A percentile compares a stretch with the other conserved stretches of the same genome.
phyloP scores from a whole-genome alignment of 108 stramenopile genomes.

The Cylindrotheca closterium region DNA sequence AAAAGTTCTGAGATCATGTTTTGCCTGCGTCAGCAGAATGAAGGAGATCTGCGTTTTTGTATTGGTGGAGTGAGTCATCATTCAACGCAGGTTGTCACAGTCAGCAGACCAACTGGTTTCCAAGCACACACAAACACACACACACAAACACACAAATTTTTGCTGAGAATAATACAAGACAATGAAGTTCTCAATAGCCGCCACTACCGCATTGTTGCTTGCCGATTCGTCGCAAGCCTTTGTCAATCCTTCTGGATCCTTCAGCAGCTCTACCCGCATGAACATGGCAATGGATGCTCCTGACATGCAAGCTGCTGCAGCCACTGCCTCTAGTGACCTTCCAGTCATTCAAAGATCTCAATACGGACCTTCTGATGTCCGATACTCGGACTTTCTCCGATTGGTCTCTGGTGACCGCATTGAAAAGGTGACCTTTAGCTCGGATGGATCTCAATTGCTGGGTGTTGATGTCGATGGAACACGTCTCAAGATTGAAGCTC shows the following conservation, averaged over 20 bases:
- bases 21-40: too few species aligned
- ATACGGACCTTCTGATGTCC: slow-evolving; percentile 53
- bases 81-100: too few species aligned
- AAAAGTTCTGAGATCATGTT: too few species aligned
- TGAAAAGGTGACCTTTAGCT: slow-evolving; percentile 83
- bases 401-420: slow-evolving; percentile 59
- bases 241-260: slow-evolving; percentile 19
- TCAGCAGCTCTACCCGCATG: slow-evolving; percentile 2
- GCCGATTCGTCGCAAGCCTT: slow-evolving; percentile 39
- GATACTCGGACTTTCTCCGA: slow-evolving; percentile 76
- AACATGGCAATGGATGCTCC: slow-evolving; percentile 26
- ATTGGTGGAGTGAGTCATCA: too few species aligned
- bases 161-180: too few species aligned
- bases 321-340: slow-evolving; percentile 6
- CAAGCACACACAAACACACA: not conserved
- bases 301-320: slow-evolving; percentile 33
- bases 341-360: slow-evolving; percentile 43
- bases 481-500: slow-evolving; percentile 84
- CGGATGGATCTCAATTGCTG: slow-evolving; percentile 86
- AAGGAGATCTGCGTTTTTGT: too few species aligned
- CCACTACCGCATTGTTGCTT: slow-evolving; percentile 26
- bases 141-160: not conserved
- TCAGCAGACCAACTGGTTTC: too few species aligned
- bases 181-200: slow-evolving; percentile 44
- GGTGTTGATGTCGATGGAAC: slow-evolving; percentile 88